Percentiles rank a stretch among this genome's conserved stretches.
These are phyloP conservation scores for Vigna radiata DNA, from an alignment of 306 rosid genomes.

Conservation along the genomic window DNA sequence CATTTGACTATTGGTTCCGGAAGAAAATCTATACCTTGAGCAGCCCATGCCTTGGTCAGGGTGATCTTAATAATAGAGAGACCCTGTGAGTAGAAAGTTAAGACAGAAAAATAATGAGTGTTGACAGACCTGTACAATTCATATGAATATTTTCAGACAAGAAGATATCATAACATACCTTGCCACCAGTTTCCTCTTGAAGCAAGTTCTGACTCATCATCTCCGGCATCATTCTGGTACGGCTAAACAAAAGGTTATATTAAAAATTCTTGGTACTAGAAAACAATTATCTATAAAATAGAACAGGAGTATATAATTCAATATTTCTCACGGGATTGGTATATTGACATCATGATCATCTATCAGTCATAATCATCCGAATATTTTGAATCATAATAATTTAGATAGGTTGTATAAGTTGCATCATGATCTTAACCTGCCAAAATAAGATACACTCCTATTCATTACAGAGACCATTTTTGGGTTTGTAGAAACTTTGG, in stretches of 20 bases:
- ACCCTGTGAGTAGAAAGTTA: slow-evolving; percentile 57
- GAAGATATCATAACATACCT: slow-evolving; percentile 53
- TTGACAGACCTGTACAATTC: slow-evolving; percentile 3
- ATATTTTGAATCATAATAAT: background rate
- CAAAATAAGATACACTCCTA: background rate
- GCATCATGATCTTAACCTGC: background rate
- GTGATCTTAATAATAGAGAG: slow-evolving; percentile 71
- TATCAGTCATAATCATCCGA: background rate
- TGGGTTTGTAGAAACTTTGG: background rate
- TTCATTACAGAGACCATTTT: background rate
- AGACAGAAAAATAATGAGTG: slow-evolving; percentile 38
- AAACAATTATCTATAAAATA: background rate
- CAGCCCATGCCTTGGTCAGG: slow-evolving; percentile 42
- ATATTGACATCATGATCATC: background rate
- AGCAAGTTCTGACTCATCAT: slow-evolving; percentile 69
- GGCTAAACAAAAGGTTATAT: slow-evolving; percentile 36
- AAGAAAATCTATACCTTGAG: slow-evolving; percentile 57
- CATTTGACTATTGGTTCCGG: background rate
- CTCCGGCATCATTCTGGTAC: slow-evolving; percentile 59
- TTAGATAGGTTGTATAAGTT: background rate
- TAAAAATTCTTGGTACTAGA: slow-evolving; percentile 10
- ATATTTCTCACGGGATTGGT: background rate
- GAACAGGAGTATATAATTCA: background rate
- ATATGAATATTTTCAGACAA: slow-evolving; percentile 20
- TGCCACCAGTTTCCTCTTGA: slow-evolving; percentile 96